A percentile compares a stretch with the other conserved stretches of the same genome.
Evolutionary conservation across 257 asterid species (phyloP).

Genomic region (Solanum gracilifrons): DNA sequence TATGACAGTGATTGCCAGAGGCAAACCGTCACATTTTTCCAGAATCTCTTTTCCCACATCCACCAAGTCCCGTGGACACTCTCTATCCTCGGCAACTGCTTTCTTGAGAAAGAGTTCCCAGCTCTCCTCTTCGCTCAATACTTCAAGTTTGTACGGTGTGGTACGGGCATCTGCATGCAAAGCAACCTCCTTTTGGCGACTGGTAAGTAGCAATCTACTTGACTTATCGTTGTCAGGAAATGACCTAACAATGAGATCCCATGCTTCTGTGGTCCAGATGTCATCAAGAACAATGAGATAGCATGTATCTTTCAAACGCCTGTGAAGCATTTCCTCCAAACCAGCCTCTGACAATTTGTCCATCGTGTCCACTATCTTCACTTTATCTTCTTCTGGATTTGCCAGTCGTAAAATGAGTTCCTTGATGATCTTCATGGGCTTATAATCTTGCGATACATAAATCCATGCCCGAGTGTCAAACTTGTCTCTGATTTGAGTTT

Average conservation of each 20-base stretch:
- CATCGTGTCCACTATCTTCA: neutral
- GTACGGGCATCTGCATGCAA: neutral
- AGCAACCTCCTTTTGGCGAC: neutral
- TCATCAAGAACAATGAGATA: constrained; percentile 2
- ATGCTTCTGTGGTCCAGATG: neutral
- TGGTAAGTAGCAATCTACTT: constrained; percentile 13
- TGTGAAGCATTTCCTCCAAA: neutral
- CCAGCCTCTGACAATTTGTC: neutral
- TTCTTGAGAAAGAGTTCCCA: constrained; percentile 13
- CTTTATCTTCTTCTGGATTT: neutral
- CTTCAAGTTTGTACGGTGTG: neutral
- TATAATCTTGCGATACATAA: neutral
- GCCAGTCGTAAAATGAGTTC: constrained; percentile 5
- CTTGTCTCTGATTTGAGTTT: neutral
- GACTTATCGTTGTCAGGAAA: constrained; percentile 8
- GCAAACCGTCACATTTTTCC: constrained; percentile 10
- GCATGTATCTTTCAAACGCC: neutral
- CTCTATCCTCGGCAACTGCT: neutral
- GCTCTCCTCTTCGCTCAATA: constrained; percentile 4
- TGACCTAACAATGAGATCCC: constrained; percentile 1
- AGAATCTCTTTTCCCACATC: constrained; percentile 9
- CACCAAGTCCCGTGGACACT: constrained; percentile 5
- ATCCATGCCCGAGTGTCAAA: constrained; percentile 13
- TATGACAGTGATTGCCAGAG: constrained; percentile 5
- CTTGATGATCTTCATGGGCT: neutral